Percentiles rank a stretch among this genome's conserved stretches.
phyloP scores from a whole-genome alignment of 2,329 filamentous ascomycete species.

The Ascochyta koolunga region DNA sequence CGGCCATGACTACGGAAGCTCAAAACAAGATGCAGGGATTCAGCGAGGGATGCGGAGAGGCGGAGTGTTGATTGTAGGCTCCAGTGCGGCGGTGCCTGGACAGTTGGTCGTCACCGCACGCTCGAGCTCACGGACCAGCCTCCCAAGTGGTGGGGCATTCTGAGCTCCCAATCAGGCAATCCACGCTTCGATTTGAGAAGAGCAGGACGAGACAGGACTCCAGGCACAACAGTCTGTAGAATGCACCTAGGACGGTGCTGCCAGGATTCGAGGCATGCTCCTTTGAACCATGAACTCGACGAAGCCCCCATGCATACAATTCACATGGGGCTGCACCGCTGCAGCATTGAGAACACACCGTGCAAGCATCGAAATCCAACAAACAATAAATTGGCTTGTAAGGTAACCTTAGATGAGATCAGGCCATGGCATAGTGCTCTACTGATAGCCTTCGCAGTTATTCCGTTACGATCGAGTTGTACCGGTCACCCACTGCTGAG shows the following conservation, averaged over 20 bases:
- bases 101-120: slow-evolving; percentile 26
- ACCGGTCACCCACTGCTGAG: slow-evolving; percentile 7
- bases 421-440: too few relatives aligned
- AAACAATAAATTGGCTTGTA: too few relatives aligned
- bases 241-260: too few relatives aligned
- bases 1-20: slow-evolving; percentile 50
- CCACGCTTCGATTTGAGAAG: neutral
- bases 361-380: too few relatives aligned
- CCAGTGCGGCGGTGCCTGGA: slow-evolving; percentile 16
- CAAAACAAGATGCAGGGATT: slow-evolving; percentile 13
- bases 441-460: neutral
- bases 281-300: too few relatives aligned
- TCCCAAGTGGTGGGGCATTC: slow-evolving; percentile 28
- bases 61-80: slow-evolving; percentile 16
- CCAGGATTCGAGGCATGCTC: too few relatives aligned
- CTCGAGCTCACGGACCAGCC: slow-evolving; percentile 9
- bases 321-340: too few relatives aligned
- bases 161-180: slow-evolving; percentile 16
- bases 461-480: neutral
- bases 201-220: neutral
- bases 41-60: slow-evolving; percentile 6
- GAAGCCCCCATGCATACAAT: too few relatives aligned
- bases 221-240: neutral
- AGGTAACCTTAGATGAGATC: too few relatives aligned
- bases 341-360: too few relatives aligned